A percentile compares a stretch with the other conserved stretches of the same genome.
Conservation (phyloP, 163 green algal genomes). For the Scenedesmus sp. region DNA sequence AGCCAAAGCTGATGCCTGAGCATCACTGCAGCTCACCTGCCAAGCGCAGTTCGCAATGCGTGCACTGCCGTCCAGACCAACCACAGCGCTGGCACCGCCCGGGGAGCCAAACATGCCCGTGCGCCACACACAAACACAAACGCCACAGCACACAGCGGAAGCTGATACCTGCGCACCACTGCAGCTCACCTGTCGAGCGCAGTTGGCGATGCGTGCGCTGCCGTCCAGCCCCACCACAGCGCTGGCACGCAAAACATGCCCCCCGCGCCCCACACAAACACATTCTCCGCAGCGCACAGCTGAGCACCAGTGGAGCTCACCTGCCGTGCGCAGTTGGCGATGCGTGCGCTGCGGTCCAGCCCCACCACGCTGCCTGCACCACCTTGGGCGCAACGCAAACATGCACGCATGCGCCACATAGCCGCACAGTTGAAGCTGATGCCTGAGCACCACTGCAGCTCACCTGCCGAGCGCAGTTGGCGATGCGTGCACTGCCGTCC, state of each 20-base stretch:
- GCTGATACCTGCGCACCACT: not conserved
- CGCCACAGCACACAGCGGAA: not conserved
- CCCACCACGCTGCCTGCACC: conserved; percentile 66
- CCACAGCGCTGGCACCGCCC: no score
- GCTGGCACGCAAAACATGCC: not conserved
- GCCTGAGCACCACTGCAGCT: no score
- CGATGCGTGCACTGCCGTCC: conserved; percentile 84
- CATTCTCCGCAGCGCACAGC: not conserved
- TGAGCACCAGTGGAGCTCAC: not conserved
- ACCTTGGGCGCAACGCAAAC: conserved; percentile 83
- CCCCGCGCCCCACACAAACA: not conserved
- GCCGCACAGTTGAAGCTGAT: no score
- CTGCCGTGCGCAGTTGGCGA: conserved; percentile 70
- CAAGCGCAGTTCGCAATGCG: conserved; percentile 77
- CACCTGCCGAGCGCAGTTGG: conserved; percentile 62
- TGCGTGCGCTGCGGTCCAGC: conserved; percentile 74
- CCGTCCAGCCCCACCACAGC: conserved; percentile 60
- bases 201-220: conserved; percentile 74
- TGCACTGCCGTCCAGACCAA: conserved; percentile 68
- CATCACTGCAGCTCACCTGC: not conserved
- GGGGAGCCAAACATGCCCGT: not conserved
- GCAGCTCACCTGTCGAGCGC: conserved; percentile 53
- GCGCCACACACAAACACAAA: not conserved
- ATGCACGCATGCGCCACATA: conserved; percentile 68
- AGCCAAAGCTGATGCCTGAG: not conserved